Conservation (phyloP, 1,139 yeast species). For the Diutina sp. region DNA sequence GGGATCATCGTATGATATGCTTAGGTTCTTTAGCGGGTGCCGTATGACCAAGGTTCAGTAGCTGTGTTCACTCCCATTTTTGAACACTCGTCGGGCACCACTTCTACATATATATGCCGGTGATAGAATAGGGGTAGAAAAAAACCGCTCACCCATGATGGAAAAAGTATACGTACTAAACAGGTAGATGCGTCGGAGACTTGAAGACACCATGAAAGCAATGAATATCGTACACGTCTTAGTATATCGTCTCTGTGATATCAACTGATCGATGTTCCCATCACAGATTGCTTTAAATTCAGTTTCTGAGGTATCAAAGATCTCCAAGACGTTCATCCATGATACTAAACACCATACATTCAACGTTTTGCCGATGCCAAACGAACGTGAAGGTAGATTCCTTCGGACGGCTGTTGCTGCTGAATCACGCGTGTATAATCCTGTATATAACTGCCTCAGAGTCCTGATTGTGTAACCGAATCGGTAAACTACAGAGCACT, state of each 20-base stretch:
- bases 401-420: too few relatives aligned
- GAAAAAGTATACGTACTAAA: not conserved
- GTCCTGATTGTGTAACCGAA: not conserved
- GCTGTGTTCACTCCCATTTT: not conserved
- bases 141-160: not conserved
- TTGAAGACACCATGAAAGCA: not conserved
- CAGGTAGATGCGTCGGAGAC: not conserved
- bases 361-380: too few relatives aligned
- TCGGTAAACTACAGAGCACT: not conserved
- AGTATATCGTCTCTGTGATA: too few relatives aligned
- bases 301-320: too few relatives aligned
- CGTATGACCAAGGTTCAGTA: too few relatives aligned
- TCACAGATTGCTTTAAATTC: too few relatives aligned
- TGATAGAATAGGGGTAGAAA: conserved; percentile 1
- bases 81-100: not conserved
- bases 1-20: too few relatives aligned
- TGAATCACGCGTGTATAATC: not conserved
- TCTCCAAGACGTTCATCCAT: too few relatives aligned
- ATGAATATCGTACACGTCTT: not conserved
- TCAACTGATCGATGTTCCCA: too few relatives aligned
- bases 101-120: not conserved
- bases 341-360: too few relatives aligned
- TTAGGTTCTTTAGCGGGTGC: too few relatives aligned
- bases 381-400: too few relatives aligned
- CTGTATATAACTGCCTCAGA: not conserved